Evolutionary conservation across 768 basidiomycete genomes (phyloP).

Genomic region (Russula emetica): DNA sequence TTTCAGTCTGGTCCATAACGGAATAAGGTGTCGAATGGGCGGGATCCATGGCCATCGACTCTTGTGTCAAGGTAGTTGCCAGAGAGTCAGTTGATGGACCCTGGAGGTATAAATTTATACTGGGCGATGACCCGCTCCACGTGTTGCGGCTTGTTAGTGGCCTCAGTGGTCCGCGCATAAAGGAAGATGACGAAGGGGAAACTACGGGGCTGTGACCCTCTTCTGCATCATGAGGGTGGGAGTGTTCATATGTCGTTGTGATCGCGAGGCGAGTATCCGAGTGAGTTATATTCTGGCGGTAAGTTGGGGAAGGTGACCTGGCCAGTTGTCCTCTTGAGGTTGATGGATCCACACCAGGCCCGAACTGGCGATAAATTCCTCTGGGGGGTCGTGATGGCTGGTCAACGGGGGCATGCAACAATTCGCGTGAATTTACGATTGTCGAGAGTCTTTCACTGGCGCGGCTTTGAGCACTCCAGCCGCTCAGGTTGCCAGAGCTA

Average conservation of each 20-base stretch:
- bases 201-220: neutral
- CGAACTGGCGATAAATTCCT: constrained; percentile 8
- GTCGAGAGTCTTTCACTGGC: constrained; percentile 11
- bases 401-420: neutral
- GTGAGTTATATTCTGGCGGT: neutral
- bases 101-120: neutral
- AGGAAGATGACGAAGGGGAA: neutral
- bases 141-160: neutral
- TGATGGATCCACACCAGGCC: neutral
- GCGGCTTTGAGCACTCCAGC: constrained; percentile 7
- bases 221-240: no score
- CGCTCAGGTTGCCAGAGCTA: neutral
- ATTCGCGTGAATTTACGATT: constrained; percentile 7
- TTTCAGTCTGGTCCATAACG: neutral
- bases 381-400: constrained; percentile 3
- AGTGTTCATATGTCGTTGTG: neutral
- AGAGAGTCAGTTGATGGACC: constrained; percentile 15
- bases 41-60: neutral
- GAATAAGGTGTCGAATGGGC: neutral
- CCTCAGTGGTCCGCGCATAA: neutral
- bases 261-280: neutral
- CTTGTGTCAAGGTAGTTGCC: neutral
- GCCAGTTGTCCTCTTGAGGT: neutral
- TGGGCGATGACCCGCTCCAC: neutral
- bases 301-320: constrained; percentile 1